A percentile compares a stretch with the other conserved stretches of the same genome.
Conservation (phyloP, 306 rosid species). For the Arachis hypogaea region DNA sequence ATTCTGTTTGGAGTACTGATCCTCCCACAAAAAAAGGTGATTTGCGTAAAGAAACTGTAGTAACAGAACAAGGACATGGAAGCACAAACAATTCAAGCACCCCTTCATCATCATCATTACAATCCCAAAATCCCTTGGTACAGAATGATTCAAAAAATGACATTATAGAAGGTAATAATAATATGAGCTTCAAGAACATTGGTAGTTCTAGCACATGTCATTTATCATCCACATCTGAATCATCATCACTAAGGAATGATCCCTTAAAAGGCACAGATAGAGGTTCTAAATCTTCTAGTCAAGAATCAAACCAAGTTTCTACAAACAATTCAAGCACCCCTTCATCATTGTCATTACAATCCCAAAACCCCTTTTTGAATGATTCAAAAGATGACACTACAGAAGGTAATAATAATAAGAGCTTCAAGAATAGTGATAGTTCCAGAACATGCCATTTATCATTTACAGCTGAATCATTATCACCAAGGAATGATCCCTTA, state of each 20-base stretch:
- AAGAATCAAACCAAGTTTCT: conserved; percentile 1
- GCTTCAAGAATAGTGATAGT: too few species aligned
- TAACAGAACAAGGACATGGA: conserved; percentile 35
- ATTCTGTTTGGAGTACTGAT: conserved; percentile 13
- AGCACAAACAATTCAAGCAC: background rate
- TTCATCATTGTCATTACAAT: conserved; percentile 35
- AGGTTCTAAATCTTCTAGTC: conserved; percentile 21
- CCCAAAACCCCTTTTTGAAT: conserved; percentile 33
- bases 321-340: background rate
- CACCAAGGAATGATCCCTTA: background rate
- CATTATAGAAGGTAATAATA: background rate
- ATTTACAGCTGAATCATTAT: background rate
- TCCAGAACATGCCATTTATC: background rate
- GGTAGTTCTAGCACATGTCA: background rate
- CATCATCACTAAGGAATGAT: too few species aligned
- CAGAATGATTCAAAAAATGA: conserved; percentile 4
- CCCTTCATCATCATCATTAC: conserved; percentile 32
- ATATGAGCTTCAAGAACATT: background rate
- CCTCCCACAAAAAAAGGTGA: conserved; percentile 14
- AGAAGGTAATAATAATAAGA: too few species aligned
- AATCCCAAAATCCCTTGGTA: conserved; percentile 37
- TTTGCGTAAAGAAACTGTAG: background rate
- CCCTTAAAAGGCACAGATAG: too few species aligned
- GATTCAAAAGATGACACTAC: too few species aligned
- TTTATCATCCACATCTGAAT: too few species aligned